Base-by-base conservation (phyloP, 371 early-diverging fungal species). In the Lichtheimia ramosa region DNA sequence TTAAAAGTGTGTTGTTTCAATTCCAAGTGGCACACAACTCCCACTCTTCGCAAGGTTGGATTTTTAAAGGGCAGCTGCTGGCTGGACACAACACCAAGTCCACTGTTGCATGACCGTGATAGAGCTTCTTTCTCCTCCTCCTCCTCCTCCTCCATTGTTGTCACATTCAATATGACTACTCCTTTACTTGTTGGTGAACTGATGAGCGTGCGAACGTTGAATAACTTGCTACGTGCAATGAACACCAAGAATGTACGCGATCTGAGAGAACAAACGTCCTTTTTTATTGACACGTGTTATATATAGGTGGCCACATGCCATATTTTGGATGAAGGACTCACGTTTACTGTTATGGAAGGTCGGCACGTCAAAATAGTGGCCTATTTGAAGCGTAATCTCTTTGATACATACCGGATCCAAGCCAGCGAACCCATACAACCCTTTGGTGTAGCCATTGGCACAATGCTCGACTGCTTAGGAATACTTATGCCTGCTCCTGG, bases 251-350 rank as follows among this genome's bases (percentile, higher is more conserved):
- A 53, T 18, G 53, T 53, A 53, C 27, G 53, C 3, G 15, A 53
- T 16, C 10, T 8, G 7, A 6, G 28, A 34, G 8, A 10, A 5
- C 8, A 6, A 3, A n/a, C n/a, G 3, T 1, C 1, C 28, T 28
- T 6, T 28, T 0, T 34, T 34, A 34, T 2, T 34, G 34, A 34
- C 10, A 34, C 34, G 8, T 10, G 34, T 34, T 6, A 8, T 34
- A 8, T 34, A 34, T 51, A 74, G 74, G 54, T 56, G 6, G 66
- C 69, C 18, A 68, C 64, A 21, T 66, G 66, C 20, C 60, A 60
- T 48, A 68, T 77, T 50, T 61, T 64, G 43, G 68, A 69, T 50
- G 75, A 75, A 62, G 81, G 77, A 0, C 27, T 80, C 4, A 68
- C 68, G 2, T 59, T 80, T 18, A 65, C 74, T 3, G 68, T 68